Percentiles rank a stretch among this genome's conserved stretches.
Conservation (phyloP, 2,329 filamentous ascomycete species). For the Cladophialophora bantiana region DNA sequence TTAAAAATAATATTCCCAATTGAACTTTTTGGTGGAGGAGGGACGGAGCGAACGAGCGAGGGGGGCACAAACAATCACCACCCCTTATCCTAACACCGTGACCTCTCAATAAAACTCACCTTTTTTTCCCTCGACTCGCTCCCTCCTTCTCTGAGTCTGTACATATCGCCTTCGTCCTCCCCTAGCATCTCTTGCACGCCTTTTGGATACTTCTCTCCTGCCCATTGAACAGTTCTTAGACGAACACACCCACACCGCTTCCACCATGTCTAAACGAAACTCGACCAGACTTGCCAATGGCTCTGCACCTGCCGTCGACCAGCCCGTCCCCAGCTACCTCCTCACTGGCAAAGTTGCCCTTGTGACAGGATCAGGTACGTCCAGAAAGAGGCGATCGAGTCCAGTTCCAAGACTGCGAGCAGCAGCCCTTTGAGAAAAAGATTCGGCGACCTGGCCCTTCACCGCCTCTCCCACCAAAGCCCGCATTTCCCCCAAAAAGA, state of each 20-base stretch:
- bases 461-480: slow-evolving; percentile 22
- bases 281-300: slow-evolving; percentile 37
- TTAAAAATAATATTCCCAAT: slow-evolving; percentile 22
- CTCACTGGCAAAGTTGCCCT: slow-evolving; percentile 56
- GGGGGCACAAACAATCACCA: slow-evolving; percentile 11
- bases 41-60: neutral
- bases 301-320: slow-evolving; percentile 23
- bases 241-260: slow-evolving; percentile 8
- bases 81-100: slow-evolving; percentile 26
- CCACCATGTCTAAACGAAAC: slow-evolving; percentile 33
- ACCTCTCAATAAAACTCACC: slow-evolving; percentile 17
- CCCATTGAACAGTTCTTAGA: neutral
- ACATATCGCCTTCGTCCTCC: slow-evolving; percentile 5
- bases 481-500: neutral
- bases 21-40: slow-evolving; percentile 11
- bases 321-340: slow-evolving; percentile 38
- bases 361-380: slow-evolving; percentile 43
- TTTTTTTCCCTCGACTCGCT: slow-evolving; percentile 2
- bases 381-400: neutral
- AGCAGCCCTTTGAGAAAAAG: neutral
- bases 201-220: slow-evolving; percentile 3
- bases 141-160: slow-evolving; percentile 16
- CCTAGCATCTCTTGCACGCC: neutral
- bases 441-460: slow-evolving; percentile 10
- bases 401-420: neutral